Conservation (phyloP, 768 basidiomycete species). For the Collybiopsis confluens region DNA sequence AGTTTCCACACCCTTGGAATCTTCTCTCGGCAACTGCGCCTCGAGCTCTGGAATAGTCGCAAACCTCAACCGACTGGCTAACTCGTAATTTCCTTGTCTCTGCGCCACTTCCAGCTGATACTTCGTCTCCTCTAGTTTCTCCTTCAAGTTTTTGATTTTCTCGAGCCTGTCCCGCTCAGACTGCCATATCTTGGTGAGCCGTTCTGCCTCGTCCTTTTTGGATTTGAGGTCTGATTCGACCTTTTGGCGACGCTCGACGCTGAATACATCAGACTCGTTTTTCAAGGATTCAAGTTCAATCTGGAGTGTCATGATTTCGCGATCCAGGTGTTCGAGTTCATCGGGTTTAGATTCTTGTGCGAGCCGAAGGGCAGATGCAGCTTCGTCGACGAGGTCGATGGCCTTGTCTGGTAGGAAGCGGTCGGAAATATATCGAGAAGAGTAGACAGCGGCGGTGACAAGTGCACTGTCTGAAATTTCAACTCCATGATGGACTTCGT, state of each 20-base stretch:
- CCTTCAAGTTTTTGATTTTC: conserved; percentile 67
- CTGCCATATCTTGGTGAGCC: conserved; percentile 67
- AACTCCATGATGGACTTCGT: conserved; percentile 92
- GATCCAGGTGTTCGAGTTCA: conserved; percentile 74
- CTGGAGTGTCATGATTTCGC: conserved; percentile 81
- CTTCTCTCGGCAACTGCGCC: conserved; percentile 59
- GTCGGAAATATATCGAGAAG: conserved; percentile 81
- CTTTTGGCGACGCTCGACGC: conserved; percentile 62
- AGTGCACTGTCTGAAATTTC: conserved; percentile 86
- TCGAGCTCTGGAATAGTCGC: conserved; percentile 81
- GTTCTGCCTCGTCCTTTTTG: conserved; percentile 61
- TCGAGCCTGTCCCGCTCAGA: conserved; percentile 73
- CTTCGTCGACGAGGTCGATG: conserved; percentile 91
- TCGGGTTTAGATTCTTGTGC: conserved; percentile 89
- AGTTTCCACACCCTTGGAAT: conserved; percentile 28
- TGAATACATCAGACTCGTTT: conserved; percentile 84
- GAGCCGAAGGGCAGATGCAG: conserved; percentile 79
- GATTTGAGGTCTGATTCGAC: conserved; percentile 60
- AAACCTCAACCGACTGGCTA: conserved; percentile 79
- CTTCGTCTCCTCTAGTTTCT: conserved; percentile 77
- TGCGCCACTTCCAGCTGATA: conserved; percentile 85
- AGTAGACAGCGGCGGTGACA: conserved; percentile 86
- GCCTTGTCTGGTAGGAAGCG: conserved; percentile 89
- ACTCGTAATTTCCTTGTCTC: conserved; percentile 82
- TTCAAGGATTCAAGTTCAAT: conserved; percentile 89